Evolutionary conservation across 1,284 basidiomycete species (phyloP).

Genomic region (Ceratobasidium sp.): DNA sequence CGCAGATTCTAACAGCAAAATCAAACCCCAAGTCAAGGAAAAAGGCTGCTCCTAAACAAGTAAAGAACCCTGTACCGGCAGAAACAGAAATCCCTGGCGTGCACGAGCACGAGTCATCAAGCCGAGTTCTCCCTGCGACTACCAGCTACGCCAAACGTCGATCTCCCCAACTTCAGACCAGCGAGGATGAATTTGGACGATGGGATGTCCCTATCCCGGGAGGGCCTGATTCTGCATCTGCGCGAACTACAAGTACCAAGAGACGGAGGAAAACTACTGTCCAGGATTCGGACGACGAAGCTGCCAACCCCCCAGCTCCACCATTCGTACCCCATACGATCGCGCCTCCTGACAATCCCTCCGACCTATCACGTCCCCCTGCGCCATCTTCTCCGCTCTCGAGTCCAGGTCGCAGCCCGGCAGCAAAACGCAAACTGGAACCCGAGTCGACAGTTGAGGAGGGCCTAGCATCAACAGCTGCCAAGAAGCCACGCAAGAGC

Average conservation of each 20-base stretch:
- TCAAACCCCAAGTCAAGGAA: conserved; percentile 40
- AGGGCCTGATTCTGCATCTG: not conserved
- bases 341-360: not conserved
- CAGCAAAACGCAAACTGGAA: conserved; percentile 25
- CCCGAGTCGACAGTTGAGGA: not conserved
- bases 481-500: conserved; percentile 38
- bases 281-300: conserved; percentile 18
- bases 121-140: not conserved
- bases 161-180: conserved; percentile 22
- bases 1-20: not conserved
- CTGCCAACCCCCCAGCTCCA: not conserved
- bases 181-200: conserved; percentile 31
- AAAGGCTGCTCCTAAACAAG: conserved; percentile 9
- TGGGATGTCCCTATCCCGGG: conserved; percentile 34
- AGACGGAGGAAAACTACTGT: conserved; percentile 18
- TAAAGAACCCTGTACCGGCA: not conserved
- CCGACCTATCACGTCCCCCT: not conserved
- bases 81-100: not conserved
- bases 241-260: not conserved
- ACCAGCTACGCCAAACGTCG: conserved; percentile 1
- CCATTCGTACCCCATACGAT: conserved; percentile 7
- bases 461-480: not conserved
- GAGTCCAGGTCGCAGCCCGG: conserved; percentile 32
- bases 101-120: conserved; percentile 1
- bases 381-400: conserved; percentile 32